Evolutionary conservation across 2,329 filamentous ascomycete species (phyloP), one percentile per base, ranked within the genome.

Genomic region (Aspergillus caelatus): DNA sequence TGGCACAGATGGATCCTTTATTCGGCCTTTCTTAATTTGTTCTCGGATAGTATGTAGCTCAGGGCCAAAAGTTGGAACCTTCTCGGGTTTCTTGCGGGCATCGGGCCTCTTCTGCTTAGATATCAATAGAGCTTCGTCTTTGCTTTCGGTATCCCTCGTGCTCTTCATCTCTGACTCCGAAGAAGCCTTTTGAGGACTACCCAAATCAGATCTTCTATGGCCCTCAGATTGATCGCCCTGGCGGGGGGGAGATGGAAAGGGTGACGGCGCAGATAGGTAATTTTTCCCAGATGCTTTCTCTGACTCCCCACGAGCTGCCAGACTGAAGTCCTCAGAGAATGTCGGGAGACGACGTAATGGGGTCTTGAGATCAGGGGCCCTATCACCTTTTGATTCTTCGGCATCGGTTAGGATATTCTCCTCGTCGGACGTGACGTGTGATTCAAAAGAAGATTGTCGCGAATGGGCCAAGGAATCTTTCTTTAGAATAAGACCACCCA

Each of bases 401-500:
- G 62, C 62, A 41, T 80, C 79, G 48, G 85, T 84, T 3, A 75
- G 75, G 60, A 83, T 82, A 4, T 79, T 82, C 28, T 81, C 77
- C 34, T 84, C 61, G 21, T 58, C 82, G 7, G 83, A 85, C 14
- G 79, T 74, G 61, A 77, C 64, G 41, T 78, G 81, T 2, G 80
- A 81, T 55, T 77, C 75, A 54, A 84, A 82, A 60, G 76, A 81
- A 55, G 72, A 80, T 67, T 74, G 75, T 50, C 74, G 75, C 62
- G 79, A 80, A 67, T 80, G 78, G 14, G 78, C 75, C 36, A 72
- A 75, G 26, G 77, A 72, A 36, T 90, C 88, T 70, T 84, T 86
- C 68, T 84, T 85, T 75, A 88, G 82, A 26, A 89, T 84, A 50
- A 86, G 81, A 57, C 88, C 86, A 19, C 86, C 85, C 39, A 89